Evolutionary conservation across 1,284 basidiomycete species (phyloP).

Genomic region (Bondarzewia mesenterica): DNA sequence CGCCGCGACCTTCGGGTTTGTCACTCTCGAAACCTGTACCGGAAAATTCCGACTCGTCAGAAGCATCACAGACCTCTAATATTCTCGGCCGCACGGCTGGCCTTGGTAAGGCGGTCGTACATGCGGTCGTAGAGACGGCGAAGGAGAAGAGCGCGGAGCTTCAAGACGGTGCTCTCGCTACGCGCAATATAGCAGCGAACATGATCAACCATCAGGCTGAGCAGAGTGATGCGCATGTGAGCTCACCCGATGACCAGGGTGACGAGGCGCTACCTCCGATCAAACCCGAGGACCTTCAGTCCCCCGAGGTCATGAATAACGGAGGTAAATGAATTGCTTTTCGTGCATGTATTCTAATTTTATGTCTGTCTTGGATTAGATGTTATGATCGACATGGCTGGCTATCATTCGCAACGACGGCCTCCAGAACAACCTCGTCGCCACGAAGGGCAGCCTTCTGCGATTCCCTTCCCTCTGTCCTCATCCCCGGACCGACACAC

Average conservation of each 20-base stretch:
- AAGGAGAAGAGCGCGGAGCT: constrained; percentile 20
- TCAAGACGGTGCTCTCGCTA: constrained; percentile 19
- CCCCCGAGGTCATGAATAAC: constrained; percentile 63
- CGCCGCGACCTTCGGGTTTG: neutral
- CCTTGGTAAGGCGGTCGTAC: constrained; percentile 23
- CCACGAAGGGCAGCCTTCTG: neutral
- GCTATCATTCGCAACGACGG: constrained; percentile 48
- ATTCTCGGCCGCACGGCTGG: constrained; percentile 19
- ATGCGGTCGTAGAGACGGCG: constrained; percentile 22
- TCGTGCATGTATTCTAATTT: constrained; percentile 1
- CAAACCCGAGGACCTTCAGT: constrained; percentile 36
- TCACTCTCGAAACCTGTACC: constrained; percentile 1
- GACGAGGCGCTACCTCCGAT: constrained; percentile 47
- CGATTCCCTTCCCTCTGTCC: neutral
- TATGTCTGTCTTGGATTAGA: constrained; percentile 26
- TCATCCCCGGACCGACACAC: neutral
- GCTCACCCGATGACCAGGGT: constrained; percentile 22
- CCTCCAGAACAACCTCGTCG: neutral
- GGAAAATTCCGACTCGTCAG: neutral
- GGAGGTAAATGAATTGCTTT: constrained; percentile 38
- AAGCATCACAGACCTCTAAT: constrained; percentile 7
- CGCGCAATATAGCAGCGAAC: constrained; percentile 14
- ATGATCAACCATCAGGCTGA: neutral
- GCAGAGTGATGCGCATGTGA: neutral
- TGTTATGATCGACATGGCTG: constrained; percentile 57